Conservation (phyloP, 192 early-diverging fungal species). For the Backusella tuberculispora region DNA sequence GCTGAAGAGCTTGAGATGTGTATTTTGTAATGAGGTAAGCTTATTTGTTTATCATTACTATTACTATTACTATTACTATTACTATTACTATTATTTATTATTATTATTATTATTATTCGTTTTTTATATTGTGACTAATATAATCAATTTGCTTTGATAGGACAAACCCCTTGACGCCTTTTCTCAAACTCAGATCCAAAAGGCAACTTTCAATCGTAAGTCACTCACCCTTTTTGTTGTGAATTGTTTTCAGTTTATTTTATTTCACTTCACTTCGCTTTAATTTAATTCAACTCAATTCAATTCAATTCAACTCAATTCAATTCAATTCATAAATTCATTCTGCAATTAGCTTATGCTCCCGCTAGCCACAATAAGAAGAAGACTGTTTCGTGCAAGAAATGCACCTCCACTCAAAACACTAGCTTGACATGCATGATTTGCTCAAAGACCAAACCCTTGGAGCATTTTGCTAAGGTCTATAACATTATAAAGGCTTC, state of each 20-base stretch:
- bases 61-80: background rate
- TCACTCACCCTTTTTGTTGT: background rate
- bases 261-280: background rate
- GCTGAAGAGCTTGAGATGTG: conserved; percentile 11
- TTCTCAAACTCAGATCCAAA: conserved; percentile 46
- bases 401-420: conserved; percentile 41
- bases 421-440: conserved; percentile 43
- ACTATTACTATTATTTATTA: background rate
- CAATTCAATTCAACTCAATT: no score
- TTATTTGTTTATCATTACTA: background rate
- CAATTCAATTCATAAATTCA: no score
- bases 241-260: background rate
- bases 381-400: conserved; percentile 46
- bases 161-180: conserved; percentile 43
- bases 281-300: no score
- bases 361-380: conserved; percentile 34
- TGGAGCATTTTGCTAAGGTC: conserved; percentile 49
- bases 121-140: no score
- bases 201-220: conserved; percentile 46
- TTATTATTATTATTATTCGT: background rate
- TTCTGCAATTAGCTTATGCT: conserved; percentile 31
- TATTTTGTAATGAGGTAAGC: conserved; percentile 25
- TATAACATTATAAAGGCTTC: background rate
- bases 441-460: conserved; percentile 39
- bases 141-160: background rate